Evolutionary conservation across 352 stramenopile genomes (phyloP).

Genomic region (Phytophthora parvispora): DNA sequence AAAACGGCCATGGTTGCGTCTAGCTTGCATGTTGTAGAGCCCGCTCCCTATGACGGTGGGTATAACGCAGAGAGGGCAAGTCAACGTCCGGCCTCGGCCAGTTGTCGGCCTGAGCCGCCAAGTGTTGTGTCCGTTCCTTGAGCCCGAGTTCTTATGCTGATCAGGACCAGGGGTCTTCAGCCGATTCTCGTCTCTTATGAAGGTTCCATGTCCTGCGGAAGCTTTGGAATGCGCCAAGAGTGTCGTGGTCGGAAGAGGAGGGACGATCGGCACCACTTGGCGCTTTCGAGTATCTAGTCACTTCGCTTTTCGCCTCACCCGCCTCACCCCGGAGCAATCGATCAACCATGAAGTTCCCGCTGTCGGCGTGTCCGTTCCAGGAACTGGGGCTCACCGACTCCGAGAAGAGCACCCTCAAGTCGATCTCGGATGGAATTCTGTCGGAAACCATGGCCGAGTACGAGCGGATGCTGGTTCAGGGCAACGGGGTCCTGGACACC

Average conservation of each 20-base stretch:
- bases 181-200: conserved; percentile 17
- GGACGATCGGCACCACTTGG: too few relatives aligned
- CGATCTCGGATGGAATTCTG: conserved; percentile 32
- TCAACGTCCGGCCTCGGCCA: conserved; percentile 1
- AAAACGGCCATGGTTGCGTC: background rate
- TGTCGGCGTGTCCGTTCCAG: conserved; percentile 46
- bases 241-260: conserved; percentile 12
- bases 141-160: conserved; percentile 28
- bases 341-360: conserved; percentile 44
- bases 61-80: conserved; percentile 10
- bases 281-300: conserved; percentile 12
- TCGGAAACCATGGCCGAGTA: conserved; percentile 51
- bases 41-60: conserved; percentile 10
- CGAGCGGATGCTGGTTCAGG: conserved; percentile 42
- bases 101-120: conserved; percentile 19
- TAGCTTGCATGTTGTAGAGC: background rate
- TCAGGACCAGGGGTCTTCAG: conserved; percentile 20
- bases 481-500: conserved; percentile 46
- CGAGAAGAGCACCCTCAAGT: conserved; percentile 32
- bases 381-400: conserved; percentile 28
- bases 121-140: conserved; percentile 17
- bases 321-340: background rate
- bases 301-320: conserved; percentile 26
- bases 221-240: too few relatives aligned
- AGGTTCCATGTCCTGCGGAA: too few relatives aligned